Base-by-base conservation (phyloP, 108 stramenopile species). In the Seminavis robusta region DNA sequence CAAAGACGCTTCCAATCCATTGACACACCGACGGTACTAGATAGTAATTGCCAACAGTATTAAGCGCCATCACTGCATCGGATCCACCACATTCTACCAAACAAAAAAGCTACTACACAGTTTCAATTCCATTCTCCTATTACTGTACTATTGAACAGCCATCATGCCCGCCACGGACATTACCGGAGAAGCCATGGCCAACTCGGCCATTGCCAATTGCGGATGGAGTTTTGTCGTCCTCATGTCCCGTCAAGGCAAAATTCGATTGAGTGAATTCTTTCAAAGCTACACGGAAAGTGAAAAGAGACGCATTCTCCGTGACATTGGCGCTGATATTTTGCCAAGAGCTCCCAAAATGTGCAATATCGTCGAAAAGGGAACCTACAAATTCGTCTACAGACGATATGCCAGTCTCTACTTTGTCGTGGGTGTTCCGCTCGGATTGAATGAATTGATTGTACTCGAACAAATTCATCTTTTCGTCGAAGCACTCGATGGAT, bases 281-380 rank as follows among this genome's bases (percentile, higher is more conserved):
- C 71, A 80, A 11, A 80, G 80, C 24, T 92, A 88, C 73, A 75
- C 86, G 17, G 91, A 92, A 64, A 59, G 69, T 16, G 81, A 92
- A 39, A 98, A 98, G 56, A 73, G 85, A 27, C 94, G 97, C 45
- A 94, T 94, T 61, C 67, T 92, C 23, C 82, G 95, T 32, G 94
- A 95, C 76, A 87, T 98, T 63, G 81, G 92, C 43, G 88, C 74
- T 24, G 89, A 92, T 57, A 85, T 98, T 15, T 60, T 98, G 48
- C 89, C 94, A 10, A 85, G 97, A n/a, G 89, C 92, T 31, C 92
- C 95, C n/a, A 98, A 95, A 71, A 96, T 98, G 95, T 96, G 95
- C 75, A 98, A 96, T 67, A 95, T 98, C 59, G 94, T 98, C 42
- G 95, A 96, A 73, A 95, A 95, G 90, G 80, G 92, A 59, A 85